Conservation (phyloP, 441 rosid genomes). For the Metrosideros polymorpha region DNA sequence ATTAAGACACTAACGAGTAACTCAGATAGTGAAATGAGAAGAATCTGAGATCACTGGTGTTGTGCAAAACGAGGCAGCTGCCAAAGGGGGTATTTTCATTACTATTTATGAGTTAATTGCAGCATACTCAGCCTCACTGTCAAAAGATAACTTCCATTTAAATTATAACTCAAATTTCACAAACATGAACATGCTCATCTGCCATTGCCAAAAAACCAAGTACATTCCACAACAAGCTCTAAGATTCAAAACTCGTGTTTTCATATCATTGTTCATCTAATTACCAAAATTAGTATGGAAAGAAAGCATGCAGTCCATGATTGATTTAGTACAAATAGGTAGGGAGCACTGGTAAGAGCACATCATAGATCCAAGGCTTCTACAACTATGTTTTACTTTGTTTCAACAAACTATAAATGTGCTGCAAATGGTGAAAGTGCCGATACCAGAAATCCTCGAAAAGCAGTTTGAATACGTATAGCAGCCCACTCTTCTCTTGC, state of each 20-base stretch:
- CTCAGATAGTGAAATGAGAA: not conserved
- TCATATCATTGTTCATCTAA: not conserved
- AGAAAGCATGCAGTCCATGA: not conserved
- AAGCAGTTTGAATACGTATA: conserved; percentile 80
- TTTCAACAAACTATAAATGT: not conserved
- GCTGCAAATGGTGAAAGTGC: not conserved
- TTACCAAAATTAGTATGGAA: not conserved
- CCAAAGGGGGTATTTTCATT: not conserved
- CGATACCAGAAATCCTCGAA: conserved; percentile 87
- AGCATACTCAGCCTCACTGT: not conserved
- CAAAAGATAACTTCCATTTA: not conserved
- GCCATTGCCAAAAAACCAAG: not conserved
- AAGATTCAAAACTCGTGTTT: not conserved
- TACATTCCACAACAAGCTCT: not conserved
- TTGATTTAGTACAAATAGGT: not conserved
- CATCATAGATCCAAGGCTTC: not conserved
- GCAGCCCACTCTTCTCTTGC: conserved; percentile 64
- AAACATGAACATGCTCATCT: not conserved
- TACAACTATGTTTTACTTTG: not conserved
- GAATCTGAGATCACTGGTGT: not conserved
- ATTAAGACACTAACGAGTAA: not conserved
- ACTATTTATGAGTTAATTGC: not conserved
- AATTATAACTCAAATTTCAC: not conserved
- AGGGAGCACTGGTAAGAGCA: not conserved
- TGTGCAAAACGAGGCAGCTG: not conserved